Percentiles rank a stretch among this genome's conserved stretches.
Conservation (phyloP, 768 basidiomycete species). For the Trametes meyenii region DNA sequence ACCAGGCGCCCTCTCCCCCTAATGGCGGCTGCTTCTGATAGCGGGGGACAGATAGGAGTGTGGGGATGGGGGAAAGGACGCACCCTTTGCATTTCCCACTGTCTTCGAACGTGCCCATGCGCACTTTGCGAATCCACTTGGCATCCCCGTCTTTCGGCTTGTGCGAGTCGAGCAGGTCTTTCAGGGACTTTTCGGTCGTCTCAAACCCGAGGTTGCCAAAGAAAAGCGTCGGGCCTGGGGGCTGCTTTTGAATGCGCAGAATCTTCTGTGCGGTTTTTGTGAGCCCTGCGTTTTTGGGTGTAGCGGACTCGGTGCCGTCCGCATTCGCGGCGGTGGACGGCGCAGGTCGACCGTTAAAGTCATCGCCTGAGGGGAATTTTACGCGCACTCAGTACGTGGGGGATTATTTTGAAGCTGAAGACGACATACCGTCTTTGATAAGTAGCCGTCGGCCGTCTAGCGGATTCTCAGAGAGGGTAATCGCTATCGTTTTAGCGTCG, state of each 20-base stretch:
- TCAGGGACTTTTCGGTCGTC: conserved; percentile 77
- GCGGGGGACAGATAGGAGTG: background rate
- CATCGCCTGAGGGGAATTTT: conserved; percentile 53
- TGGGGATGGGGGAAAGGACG: conserved; percentile 26
- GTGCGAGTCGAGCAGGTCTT: conserved; percentile 75
- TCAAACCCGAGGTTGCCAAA: conserved; percentile 93
- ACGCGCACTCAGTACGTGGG: background rate
- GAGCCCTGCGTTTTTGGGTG: conserved; percentile 29
- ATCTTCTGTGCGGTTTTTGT: conserved; percentile 81
- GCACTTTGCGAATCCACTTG: conserved; percentile 75
- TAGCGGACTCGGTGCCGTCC: conserved; percentile 22
- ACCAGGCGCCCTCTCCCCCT: background rate
- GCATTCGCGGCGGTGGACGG: conserved; percentile 41
- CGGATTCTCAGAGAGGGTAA: conserved; percentile 78
- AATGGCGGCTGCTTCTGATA: background rate
- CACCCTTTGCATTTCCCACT: conserved; percentile 96
- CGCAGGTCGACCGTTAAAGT: conserved; percentile 71
- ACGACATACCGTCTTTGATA: conserved; percentile 83
- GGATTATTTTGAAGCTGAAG: background rate
- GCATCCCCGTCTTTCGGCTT: conserved; percentile 38
- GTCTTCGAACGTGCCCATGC: conserved; percentile 97
- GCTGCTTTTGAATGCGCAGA: conserved; percentile 76
- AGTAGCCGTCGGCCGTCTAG: conserved; percentile 86
- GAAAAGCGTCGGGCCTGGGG: conserved; percentile 85
- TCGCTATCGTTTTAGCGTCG: conserved; percentile 75